Evolutionary conservation across 2,329 filamentous ascomycete genomes (phyloP).

Genomic region (Aspergillus sp.): DNA sequence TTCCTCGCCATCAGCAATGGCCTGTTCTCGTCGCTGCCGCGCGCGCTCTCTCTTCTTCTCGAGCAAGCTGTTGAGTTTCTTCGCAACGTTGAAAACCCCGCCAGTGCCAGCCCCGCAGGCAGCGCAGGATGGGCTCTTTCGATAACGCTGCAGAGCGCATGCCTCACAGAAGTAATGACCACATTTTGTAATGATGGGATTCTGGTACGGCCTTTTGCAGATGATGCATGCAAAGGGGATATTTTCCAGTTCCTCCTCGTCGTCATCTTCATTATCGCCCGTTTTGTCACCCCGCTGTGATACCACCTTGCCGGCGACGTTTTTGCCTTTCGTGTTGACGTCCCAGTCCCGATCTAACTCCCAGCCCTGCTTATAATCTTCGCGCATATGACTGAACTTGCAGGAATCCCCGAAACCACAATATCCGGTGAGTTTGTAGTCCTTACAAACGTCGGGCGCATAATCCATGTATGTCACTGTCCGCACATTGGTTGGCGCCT

Average conservation of each 20-base stretch:
- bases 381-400: constrained; percentile 65
- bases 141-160: constrained; percentile 83
- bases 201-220: constrained; percentile 74
- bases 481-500: constrained; percentile 81
- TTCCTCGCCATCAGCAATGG: constrained; percentile 55
- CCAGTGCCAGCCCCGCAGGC: constrained; percentile 82
- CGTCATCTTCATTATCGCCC: constrained; percentile 51
- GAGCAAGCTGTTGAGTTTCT: constrained; percentile 76
- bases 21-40: constrained; percentile 53
- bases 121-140: constrained; percentile 82
- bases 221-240: constrained; percentile 91
- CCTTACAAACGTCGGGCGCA: constrained; percentile 91
- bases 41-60: constrained; percentile 66
- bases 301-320: constrained; percentile 47
- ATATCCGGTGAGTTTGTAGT: constrained; percentile 78
- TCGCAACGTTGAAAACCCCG: constrained; percentile 87
- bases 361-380: constrained; percentile 83
- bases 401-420: constrained; percentile 75
- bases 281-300: constrained; percentile 47
- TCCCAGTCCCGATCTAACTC: constrained; percentile 96
- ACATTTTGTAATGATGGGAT: constrained; percentile 83
- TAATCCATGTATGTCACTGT: constrained; percentile 90
- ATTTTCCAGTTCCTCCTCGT: constrained; percentile 71
- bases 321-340: constrained; percentile 64
- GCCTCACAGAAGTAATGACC: constrained; percentile 94